phyloP scores from a whole-genome alignment of 2,329 filamentous ascomycete genomes.

The Chrysoporthe deuterocubensis region DNA sequence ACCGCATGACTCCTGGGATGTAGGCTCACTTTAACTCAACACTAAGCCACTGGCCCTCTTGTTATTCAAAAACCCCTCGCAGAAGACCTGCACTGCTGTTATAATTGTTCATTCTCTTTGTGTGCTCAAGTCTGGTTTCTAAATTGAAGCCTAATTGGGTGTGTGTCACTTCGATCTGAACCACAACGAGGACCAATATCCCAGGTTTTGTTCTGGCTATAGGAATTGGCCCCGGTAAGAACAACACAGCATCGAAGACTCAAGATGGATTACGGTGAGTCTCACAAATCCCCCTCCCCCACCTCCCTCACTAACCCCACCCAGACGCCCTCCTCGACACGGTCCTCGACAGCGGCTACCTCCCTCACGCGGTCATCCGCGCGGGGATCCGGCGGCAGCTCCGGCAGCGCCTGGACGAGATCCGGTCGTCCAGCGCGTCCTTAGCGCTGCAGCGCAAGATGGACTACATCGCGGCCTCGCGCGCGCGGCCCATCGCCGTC shows the following conservation, averaged over 20 bases:
- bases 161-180: neutral
- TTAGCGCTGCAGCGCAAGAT: constrained; percentile 64
- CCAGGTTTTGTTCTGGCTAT: neutral
- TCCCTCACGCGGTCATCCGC: constrained; percentile 66
- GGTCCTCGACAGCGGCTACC: constrained; percentile 67
- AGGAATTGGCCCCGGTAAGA: neutral
- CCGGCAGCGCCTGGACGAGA: constrained; percentile 59
- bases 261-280: constrained; percentile 31
- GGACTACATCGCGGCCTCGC: constrained; percentile 63
- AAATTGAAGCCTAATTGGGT: neutral
- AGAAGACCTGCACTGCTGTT: neutral
- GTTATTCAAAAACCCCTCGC: neutral
- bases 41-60: neutral
- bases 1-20: constrained; percentile 23
- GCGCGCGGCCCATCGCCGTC: constrained; percentile 67
- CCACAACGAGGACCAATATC: neutral
- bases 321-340: constrained; percentile 44
- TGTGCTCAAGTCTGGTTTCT: neutral
- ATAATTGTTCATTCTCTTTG: neutral
- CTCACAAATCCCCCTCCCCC: neutral
- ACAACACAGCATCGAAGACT: neutral
- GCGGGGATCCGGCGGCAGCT: constrained; percentile 70
- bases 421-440: constrained; percentile 56
- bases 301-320: neutral
- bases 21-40: neutral